Conservation (phyloP, 2,329 filamentous ascomycete species). For the Fusarium sp. region DNA sequence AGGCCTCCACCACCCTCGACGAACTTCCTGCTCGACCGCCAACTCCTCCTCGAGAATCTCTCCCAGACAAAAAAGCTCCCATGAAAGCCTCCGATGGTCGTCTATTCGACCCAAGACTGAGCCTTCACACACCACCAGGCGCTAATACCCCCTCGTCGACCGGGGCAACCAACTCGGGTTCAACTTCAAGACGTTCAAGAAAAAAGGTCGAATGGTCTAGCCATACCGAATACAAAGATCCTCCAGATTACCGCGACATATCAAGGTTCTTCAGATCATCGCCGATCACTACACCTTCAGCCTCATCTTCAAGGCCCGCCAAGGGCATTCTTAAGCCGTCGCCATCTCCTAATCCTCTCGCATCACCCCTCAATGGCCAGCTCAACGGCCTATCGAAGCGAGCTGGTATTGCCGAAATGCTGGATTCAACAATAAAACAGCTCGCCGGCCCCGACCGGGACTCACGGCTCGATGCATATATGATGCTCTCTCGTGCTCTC, state of each 20-base stretch:
- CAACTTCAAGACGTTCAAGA: constrained; percentile 60
- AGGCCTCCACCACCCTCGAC: constrained; percentile 61
- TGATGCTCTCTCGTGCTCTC: constrained; percentile 79
- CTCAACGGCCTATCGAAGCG: constrained; percentile 55
- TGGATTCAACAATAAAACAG: constrained; percentile 87
- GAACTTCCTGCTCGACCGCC: constrained; percentile 71
- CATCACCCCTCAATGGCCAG: constrained; percentile 58
- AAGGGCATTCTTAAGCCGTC: constrained; percentile 85
- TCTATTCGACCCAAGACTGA: constrained; percentile 55
- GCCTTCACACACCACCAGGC: constrained; percentile 66
- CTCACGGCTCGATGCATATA: constrained; percentile 87
- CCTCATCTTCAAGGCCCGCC: constrained; percentile 61
- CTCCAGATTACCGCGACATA: constrained; percentile 60
- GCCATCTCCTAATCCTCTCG: constrained; percentile 62
- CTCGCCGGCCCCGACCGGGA: constrained; percentile 80
- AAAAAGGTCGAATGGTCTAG: constrained; percentile 72
- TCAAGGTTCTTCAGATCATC: constrained; percentile 56
- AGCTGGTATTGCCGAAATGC: constrained; percentile 79
- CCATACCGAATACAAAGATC: constrained; percentile 68
- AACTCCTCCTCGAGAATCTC: constrained; percentile 74
- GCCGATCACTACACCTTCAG: constrained; percentile 57
- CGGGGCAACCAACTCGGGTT: constrained; percentile 58
- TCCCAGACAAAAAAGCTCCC: constrained; percentile 54
- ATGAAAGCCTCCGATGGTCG: constrained; percentile 55
- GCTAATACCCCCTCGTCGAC: constrained; percentile 60